Evolutionary conservation across 306 rosid genomes (phyloP).

Genomic region (Cucurbita ficifolia): DNA sequence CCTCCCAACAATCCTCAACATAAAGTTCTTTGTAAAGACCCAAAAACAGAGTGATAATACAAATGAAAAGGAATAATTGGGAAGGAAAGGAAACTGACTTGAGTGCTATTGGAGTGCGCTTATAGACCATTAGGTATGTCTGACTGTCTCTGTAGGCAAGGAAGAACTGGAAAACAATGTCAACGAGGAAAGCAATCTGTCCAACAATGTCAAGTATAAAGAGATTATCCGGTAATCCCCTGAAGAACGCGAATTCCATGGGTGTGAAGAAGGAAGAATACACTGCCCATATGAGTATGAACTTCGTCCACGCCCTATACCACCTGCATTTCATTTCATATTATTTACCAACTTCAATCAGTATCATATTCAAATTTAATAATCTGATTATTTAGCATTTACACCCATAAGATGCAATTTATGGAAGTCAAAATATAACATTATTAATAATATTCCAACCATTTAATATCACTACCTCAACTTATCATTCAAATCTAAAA

Average conservation of each 20-base stretch:
- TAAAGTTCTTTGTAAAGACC: not conserved
- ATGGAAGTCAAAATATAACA: too few relatives aligned
- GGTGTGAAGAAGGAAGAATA: conserved; percentile 98
- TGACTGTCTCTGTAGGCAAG: conserved; percentile 62
- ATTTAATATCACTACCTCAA: too few relatives aligned
- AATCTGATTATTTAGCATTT: too few relatives aligned
- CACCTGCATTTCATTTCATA: conserved; percentile 37
- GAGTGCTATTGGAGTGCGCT: conserved; percentile 56
- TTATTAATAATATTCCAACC: too few relatives aligned
- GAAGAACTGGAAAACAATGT: conserved; percentile 62
- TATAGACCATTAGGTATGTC: conserved; percentile 65
- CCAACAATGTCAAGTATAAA: conserved; percentile 67
- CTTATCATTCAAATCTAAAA: too few relatives aligned
- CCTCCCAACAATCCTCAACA: too few relatives aligned
- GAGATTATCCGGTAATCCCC: conserved; percentile 60
- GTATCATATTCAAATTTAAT: too few relatives aligned
- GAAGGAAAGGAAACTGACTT: conserved; percentile 23
- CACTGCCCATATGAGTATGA: conserved; percentile 88
- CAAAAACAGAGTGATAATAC: not conserved
- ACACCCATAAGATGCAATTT: too few relatives aligned
- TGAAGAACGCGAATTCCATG: conserved; percentile 80
- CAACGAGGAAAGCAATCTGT: conserved; percentile 67
- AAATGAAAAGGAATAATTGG: not conserved
- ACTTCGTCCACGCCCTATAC: conserved; percentile 56
- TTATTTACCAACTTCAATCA: not conserved